phyloP scores from a whole-genome alignment of 129 eudicot genomes.

The Tagetes patula region DNA sequence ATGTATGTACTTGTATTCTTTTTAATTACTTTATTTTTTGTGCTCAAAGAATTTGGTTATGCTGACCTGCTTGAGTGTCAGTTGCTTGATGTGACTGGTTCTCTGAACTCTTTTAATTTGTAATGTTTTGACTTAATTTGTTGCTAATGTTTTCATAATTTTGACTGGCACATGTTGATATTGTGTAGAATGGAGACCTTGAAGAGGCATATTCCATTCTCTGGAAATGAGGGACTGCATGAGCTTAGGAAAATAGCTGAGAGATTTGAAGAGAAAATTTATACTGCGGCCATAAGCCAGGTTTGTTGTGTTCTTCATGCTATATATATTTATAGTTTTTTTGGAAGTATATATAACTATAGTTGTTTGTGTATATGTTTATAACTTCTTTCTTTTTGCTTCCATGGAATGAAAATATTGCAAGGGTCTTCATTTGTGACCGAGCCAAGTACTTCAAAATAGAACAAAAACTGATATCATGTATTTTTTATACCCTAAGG shows the following conservation, averaged over 20 bases:
- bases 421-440: background rate
- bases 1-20: conserved; percentile 39
- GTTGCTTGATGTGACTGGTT: background rate
- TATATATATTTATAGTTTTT: background rate
- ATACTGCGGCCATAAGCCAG: conserved; percentile 68
- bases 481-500: conserved; percentile 1
- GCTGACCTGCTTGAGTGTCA: conserved; percentile 9
- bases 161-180: conserved; percentile 14
- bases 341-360: background rate
- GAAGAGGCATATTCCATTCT: conserved; percentile 73
- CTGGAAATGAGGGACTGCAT: conserved; percentile 72
- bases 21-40: background rate
- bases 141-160: background rate
- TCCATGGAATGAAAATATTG: background rate
- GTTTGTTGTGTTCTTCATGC: conserved; percentile 27
- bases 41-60: conserved; percentile 5
- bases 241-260: conserved; percentile 65
- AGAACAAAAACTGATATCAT: background rate
- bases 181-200: conserved; percentile 64
- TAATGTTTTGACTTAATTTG: background rate
- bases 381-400: background rate
- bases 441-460: background rate
- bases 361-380: background rate
- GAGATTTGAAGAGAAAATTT: conserved; percentile 72
- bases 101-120: background rate